Percentiles rank a stretch among this genome's conserved stretches.
These are phyloP conservation scores for Colletotrichum echinochloae DNA, from an alignment of 2,329 filamentous ascomycete species.

Conservation along the genomic window DNA sequence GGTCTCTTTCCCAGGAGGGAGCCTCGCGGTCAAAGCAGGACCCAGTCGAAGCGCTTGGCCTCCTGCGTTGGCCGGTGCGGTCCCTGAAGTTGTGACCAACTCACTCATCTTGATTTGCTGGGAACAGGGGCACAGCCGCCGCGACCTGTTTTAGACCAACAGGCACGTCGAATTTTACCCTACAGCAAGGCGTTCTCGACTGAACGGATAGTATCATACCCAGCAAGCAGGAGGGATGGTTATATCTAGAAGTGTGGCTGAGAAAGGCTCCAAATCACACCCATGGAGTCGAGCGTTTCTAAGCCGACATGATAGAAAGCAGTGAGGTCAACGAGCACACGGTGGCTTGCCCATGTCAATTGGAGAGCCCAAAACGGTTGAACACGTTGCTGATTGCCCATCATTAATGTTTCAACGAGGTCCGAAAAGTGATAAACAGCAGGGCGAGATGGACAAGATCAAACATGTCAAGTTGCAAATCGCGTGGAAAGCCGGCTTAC, in stretches of 20 bases:
- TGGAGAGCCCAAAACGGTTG: accelerated
- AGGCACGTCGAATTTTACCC: not conserved
- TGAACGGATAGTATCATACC: accelerated
- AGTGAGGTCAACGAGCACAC: not conserved
- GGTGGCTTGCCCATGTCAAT: too few species aligned
- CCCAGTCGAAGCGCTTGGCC: not conserved
- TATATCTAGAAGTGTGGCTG: not conserved
- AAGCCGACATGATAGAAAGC: not conserved
- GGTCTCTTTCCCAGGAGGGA: not conserved
- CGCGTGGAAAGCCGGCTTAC: too few species aligned
- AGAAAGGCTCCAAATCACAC: not conserved
- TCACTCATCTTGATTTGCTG: not conserved
- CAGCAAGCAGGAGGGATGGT: not conserved
- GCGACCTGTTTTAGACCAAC: not conserved
- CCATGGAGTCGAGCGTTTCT: not conserved
- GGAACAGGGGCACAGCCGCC: not conserved
- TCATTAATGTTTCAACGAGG: not conserved
- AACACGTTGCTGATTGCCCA: not conserved
- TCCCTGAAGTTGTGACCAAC: not conserved
- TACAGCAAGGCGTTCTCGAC: not conserved
- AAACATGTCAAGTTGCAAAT: too few species aligned
- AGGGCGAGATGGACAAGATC: not conserved
- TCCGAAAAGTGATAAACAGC: not conserved
- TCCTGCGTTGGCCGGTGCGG: not conserved
- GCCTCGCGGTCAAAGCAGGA: not conserved